A percentile compares a stretch with the other conserved stretches of the same genome.
Evolutionary conservation across 768 basidiomycete species (phyloP).

Genomic region (Boletus rubescentipes): DNA sequence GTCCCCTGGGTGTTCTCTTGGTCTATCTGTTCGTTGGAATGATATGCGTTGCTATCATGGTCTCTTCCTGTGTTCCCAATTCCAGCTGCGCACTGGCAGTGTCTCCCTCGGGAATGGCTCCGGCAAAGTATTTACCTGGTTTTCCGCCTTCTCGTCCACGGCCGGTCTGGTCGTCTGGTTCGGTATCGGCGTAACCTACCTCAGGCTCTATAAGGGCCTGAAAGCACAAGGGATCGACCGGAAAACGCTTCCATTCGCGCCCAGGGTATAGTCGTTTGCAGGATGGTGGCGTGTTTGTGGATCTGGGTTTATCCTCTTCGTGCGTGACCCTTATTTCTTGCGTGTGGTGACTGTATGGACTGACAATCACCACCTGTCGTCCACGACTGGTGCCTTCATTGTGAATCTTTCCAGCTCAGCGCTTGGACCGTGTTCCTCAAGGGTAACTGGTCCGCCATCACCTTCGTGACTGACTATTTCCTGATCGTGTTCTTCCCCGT

Average conservation of each 20-base stretch:
- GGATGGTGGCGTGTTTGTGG: constrained; percentile 37
- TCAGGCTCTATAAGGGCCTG: constrained; percentile 48
- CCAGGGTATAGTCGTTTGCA: constrained; percentile 41
- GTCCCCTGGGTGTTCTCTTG: constrained; percentile 3
- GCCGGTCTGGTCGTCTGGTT: constrained; percentile 46
- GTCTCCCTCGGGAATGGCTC: constrained; percentile 31
- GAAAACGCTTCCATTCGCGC: constrained; percentile 44
- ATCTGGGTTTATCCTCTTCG: constrained; percentile 33
- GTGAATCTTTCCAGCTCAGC: constrained; percentile 33
- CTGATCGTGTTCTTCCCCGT: constrained; percentile 46
- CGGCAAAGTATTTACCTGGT: constrained; percentile 44
- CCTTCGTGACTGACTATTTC: constrained; percentile 43
- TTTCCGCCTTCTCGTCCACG: constrained; percentile 35
- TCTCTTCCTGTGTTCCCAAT: neutral
- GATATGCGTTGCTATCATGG: constrained; percentile 2
- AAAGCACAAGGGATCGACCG: constrained; percentile 50
- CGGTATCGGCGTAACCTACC: constrained; percentile 44
- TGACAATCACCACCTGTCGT: too few species aligned
- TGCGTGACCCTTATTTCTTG: constrained; percentile 25
- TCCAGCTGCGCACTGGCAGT: neutral
- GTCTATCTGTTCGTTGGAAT: neutral
- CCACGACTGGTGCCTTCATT: neutral
- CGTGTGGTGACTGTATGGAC: neutral
- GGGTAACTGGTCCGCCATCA: constrained; percentile 35
- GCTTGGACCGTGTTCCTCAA: constrained; percentile 41